Conservation (phyloP, 495 filamentous ascomycete species). For the Annulohypoxylon stygium region DNA sequence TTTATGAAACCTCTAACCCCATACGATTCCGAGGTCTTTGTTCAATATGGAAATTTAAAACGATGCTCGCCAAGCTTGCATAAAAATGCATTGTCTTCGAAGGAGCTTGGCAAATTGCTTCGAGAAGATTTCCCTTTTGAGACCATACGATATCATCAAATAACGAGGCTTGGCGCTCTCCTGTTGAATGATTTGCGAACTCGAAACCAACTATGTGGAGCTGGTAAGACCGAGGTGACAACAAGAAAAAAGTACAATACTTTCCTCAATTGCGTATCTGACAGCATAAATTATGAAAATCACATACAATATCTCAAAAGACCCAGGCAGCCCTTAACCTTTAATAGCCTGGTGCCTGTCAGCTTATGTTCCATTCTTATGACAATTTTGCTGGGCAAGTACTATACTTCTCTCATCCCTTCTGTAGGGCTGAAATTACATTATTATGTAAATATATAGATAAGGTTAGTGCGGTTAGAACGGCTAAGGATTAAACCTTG, state of each 20-base stretch:
- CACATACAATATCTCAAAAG: slow-evolving; percentile 19
- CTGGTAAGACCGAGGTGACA: slow-evolving; percentile 2
- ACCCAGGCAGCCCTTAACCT: slow-evolving; percentile 23
- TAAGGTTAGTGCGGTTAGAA: slow-evolving; percentile 13
- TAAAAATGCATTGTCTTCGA: slow-evolving; percentile 33
- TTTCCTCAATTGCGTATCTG: slow-evolving; percentile 10
- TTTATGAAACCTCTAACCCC: slow-evolving; percentile 18
- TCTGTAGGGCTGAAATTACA: slow-evolving; percentile 37
- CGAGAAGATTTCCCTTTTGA: slow-evolving; percentile 33
- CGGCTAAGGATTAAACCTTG: slow-evolving; percentile 5
- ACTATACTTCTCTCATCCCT: slow-evolving; percentile 5
- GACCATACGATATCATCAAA: slow-evolving; percentile 23
- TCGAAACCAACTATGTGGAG: slow-evolving; percentile 40
- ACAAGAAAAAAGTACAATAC: slow-evolving; percentile 33
- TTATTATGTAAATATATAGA: slow-evolving; percentile 29
- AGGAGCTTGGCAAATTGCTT: slow-evolving; percentile 37
- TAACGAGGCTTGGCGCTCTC: slow-evolving; percentile 20
- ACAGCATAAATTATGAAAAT: slow-evolving; percentile 23
- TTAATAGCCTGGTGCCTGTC: slow-evolving; percentile 20
- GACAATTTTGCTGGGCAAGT: slow-evolving; percentile 7
- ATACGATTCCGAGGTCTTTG: neutral
- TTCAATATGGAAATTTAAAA: slow-evolving; percentile 14
- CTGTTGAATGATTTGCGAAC: slow-evolving; percentile 36
- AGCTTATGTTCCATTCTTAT: slow-evolving; percentile 29
- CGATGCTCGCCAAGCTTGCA: slow-evolving; percentile 36